Conservation (phyloP, 2,329 filamentous ascomycete species). For the Colletotrichum shisoi region DNA sequence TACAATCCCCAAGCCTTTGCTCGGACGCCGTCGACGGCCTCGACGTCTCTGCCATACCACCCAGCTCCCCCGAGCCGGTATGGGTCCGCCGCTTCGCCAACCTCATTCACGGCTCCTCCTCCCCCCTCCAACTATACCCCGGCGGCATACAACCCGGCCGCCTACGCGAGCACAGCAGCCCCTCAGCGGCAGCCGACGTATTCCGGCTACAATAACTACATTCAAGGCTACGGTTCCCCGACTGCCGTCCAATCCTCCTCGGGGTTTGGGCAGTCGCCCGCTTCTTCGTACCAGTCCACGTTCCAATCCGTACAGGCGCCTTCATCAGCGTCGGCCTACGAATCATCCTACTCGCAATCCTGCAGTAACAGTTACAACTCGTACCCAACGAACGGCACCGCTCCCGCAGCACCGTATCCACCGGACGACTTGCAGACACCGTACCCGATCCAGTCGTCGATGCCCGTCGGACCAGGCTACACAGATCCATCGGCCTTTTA, state of each 20-base stretch:
- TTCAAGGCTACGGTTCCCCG: conserved; percentile 53
- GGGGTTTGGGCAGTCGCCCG: conserved; percentile 51
- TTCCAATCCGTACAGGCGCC: conserved; percentile 41
- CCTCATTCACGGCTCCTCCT: conserved; percentile 53
- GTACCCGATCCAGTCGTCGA: conserved; percentile 62
- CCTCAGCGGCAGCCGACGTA: conserved; percentile 63
- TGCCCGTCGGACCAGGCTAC: conserved; percentile 62
- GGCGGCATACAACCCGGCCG: conserved; percentile 66
- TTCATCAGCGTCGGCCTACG: conserved; percentile 47
- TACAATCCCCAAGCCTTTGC: conserved; percentile 78
- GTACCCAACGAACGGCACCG: conserved; percentile 53
- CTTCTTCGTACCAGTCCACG: conserved; percentile 45
- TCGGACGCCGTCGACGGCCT: conserved; percentile 64
- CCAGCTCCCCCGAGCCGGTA: conserved; percentile 54
- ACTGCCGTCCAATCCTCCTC: conserved; percentile 49
- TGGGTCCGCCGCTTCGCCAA: conserved; percentile 50
- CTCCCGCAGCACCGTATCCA: conserved; percentile 50
- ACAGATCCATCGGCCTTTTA: conserved; percentile 58
- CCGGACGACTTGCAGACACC: conserved; percentile 54
- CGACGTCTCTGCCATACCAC: conserved; percentile 60
- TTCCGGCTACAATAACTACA: conserved; percentile 57
- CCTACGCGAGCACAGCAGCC: conserved; percentile 59
- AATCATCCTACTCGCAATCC: conserved; percentile 45
- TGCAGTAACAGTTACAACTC: conserved; percentile 45
- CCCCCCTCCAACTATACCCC: conserved; percentile 56